Evolutionary conservation across 441 rosid genomes (phyloP), one percentile per base, ranked within the genome.

Genomic region (Jatropha podagrica): DNA sequence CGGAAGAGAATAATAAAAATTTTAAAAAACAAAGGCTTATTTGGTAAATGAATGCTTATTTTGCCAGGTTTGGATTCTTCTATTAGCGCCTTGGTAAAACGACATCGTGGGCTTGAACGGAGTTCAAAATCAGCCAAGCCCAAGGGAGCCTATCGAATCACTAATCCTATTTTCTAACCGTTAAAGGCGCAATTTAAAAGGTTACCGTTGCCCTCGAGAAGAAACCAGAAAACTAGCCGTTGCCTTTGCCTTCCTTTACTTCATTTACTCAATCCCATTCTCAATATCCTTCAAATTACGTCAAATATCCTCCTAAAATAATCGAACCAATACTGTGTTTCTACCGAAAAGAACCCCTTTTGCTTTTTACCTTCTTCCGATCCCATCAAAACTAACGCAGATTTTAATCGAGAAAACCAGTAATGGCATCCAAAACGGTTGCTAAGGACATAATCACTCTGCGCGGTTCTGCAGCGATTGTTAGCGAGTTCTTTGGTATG

Each of bases 401-500:
- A 41, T 56, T 60, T 49, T 55, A 52, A 17, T 40, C 9, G 6
- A 14, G n/a, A 62, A 44, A 66, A 72, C 13, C 52, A 42, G 26
- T 23, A 44, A 94, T 95, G 99, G 97, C 97, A 17, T 91, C 97
- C 2, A 93, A 83, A 84, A 88, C 91, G 8, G 88, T 86, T 54
- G 85, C 98, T 66, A 93, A 89, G 82, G 99, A 93, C 72, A 93
- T 95, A 84, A 95, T 95, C 86, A 95, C 99, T 44, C 83, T 95
- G 3, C 95, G 97, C 61, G 98, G 99, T 76, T 95, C 99, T 20
- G 96, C 99, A 2, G 94, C 99, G 0, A 93, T 95, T 78, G 97
- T 92, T 79, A 90, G 99, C 82, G 98, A 93, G 82, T 95, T 95
- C 72, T 95, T 95, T 77, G 95, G 99, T 90, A 70, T 23, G 87